Evolutionary conservation across 2,329 filamentous ascomycete species (phyloP), one percentile per base, ranked within the genome.

Genomic region (Lithohypha guttulata): DNA sequence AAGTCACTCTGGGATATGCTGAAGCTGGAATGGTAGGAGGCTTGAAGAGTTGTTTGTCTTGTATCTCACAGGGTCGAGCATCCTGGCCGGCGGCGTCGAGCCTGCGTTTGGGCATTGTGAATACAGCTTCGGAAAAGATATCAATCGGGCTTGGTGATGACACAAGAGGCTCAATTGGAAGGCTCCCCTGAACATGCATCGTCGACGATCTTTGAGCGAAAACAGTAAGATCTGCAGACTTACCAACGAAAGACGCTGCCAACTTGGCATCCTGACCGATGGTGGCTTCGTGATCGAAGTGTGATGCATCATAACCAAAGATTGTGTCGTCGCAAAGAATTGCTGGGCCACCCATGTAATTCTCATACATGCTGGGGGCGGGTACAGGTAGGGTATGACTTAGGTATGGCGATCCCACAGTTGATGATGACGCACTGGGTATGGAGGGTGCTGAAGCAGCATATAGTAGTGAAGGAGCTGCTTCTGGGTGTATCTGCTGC

Each of bases 361-460:
- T 63, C 57, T 30, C 63, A 59, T 48, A 68, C 59, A 77, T 73
- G 31, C 75, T 66, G 35, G 74, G 68, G 29, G 44, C 42, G 9
- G 46, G 36, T 51, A 66, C 64, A 44, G 72, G 72, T 47, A 71
- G 72, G 41, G 70, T 69, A 52, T 73, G 69, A 46, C 72, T 70
- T 2, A 77, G 78, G 51, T 76, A 73, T 18, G 79, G 79, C 15
- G 79, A 83, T 41, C 77, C 77, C 45, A 78, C 71, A 39, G 73
- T 75, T 6, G 79, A 82, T 1, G 78, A 81, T 5, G 77, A 66
- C 3, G 74, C 75, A 45, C 63, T 66, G 46, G 59, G 60, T 45
- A 64, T 56, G 36, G 79, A 80, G 17, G 68, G 69, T 44, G 70
- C 76, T 44, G 70, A 80, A 17, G 68, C 69, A 43, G 70, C 76